Evolutionary conservation across 768 basidiomycete genomes (phyloP).

Genomic region (Termitomyces sp.): DNA sequence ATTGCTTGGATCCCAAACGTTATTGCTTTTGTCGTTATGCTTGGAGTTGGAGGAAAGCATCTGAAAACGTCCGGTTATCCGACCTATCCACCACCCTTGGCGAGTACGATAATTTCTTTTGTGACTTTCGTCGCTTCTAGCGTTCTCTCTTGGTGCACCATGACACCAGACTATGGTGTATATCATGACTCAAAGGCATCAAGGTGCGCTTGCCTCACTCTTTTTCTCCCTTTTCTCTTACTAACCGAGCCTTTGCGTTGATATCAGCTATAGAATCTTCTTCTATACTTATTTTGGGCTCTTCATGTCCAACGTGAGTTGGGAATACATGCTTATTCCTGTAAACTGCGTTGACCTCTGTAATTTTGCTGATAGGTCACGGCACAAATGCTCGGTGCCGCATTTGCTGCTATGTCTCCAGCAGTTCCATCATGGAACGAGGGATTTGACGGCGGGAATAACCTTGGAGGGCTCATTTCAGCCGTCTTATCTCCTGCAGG

Average conservation of each 20-base stretch:
- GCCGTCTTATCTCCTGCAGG: constrained; percentile 59
- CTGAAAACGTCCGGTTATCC: constrained; percentile 6
- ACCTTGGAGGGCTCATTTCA: constrained; percentile 60
- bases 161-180: constrained; percentile 42
- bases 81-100: constrained; percentile 21
- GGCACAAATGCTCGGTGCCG: constrained; percentile 59
- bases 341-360: background rate
- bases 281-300: constrained; percentile 64
- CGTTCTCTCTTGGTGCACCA: constrained; percentile 38
- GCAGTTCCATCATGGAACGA: constrained; percentile 51
- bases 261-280: constrained; percentile 51
- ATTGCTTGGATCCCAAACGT: constrained; percentile 66
- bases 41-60: constrained; percentile 58
- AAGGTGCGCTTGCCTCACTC: constrained; percentile 17
- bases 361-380: constrained; percentile 32
- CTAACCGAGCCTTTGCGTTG: background rate
- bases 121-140: constrained; percentile 34
- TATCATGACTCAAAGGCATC: constrained; percentile 32
- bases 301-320: constrained; percentile 52
- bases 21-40: constrained; percentile 57
- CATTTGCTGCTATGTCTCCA: constrained; percentile 55
- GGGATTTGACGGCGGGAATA: constrained; percentile 48
- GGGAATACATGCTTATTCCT: background rate
- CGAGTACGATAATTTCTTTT: constrained; percentile 30
- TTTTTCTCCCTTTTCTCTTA: background rate